A percentile compares a stretch with the other conserved stretches of the same genome.
phyloP scores from a whole-genome alignment of 1,284 basidiomycete genomes.

The Microbotryum silenes-acaulis region DNA sequence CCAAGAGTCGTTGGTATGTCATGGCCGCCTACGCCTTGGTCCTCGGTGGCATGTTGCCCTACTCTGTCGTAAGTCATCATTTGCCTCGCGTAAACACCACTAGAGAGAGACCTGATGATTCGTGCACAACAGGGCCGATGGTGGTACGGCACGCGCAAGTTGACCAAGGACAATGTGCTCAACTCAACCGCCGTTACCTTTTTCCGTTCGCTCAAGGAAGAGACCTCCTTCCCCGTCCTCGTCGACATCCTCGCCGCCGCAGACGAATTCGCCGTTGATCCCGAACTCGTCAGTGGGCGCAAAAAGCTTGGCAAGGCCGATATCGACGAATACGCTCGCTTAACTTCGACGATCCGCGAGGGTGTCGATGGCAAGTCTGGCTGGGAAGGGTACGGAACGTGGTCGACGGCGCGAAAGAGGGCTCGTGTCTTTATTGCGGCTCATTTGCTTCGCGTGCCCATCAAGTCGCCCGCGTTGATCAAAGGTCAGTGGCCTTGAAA shows the following conservation, averaged over 20 bases:
- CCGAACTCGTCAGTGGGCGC: constrained; percentile 19
- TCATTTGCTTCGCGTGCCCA: constrained; percentile 68
- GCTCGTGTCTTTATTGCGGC: constrained; percentile 75
- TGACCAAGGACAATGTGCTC: constrained; percentile 88
- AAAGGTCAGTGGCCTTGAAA: constrained; percentile 49
- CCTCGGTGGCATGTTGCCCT: constrained; percentile 79
- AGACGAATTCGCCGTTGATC: constrained; percentile 54
- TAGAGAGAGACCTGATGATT: background rate
- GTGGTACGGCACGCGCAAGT: constrained; percentile 92
- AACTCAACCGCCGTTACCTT: constrained; percentile 76
- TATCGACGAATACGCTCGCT: constrained; percentile 26
- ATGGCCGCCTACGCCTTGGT: constrained; percentile 78
- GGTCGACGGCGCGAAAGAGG: constrained; percentile 39
- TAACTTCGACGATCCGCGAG: constrained; percentile 21
- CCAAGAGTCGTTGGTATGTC: constrained; percentile 84
- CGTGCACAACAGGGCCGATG: constrained; percentile 63
- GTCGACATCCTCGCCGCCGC: constrained; percentile 66
- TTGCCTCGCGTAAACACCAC: background rate
- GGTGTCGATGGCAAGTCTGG: constrained; percentile 40
- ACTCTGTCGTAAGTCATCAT: constrained; percentile 58
- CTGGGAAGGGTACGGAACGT: constrained; percentile 26
- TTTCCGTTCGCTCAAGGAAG: constrained; percentile 80
- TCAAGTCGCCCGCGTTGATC: constrained; percentile 53
- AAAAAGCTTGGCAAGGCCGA: constrained; percentile 20
- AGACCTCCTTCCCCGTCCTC: constrained; percentile 65